A percentile compares a stretch with the other conserved stretches of the same genome.
Conservation (phyloP, 164 flowering plant species). For the Chloranthus sessilifolius region DNA sequence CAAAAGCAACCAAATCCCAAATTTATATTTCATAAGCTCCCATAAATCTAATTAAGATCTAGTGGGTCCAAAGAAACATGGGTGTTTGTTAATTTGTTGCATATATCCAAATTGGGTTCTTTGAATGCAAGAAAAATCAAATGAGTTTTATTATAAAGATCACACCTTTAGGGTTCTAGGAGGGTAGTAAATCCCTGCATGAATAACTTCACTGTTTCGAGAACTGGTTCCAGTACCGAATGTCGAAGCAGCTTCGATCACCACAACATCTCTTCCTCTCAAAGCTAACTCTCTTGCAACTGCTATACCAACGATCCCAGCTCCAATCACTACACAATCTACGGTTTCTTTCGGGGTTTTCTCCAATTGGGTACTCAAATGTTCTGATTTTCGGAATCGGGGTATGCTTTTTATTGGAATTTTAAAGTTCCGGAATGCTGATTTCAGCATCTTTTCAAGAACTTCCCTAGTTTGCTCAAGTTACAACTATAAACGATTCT, state of each 20-base stretch:
- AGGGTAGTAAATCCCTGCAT: constrained; percentile 87
- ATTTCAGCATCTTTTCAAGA: constrained; percentile 7
- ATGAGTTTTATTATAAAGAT: not conserved
- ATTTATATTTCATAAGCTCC: no score
- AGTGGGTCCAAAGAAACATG: not conserved
- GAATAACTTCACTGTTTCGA: constrained; percentile 86
- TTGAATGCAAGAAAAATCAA: no score
- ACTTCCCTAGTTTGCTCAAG: not conserved
- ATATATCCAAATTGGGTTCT: constrained; percentile 2
- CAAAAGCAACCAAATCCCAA: no score
- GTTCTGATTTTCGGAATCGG: not conserved
- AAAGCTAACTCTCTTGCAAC: constrained; percentile 61
- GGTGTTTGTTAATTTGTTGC: not conserved
- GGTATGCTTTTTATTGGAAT: constrained; percentile 1
- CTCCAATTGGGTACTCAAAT: constrained; percentile 2
- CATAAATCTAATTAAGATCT: no score
- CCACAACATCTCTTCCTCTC: constrained; percentile 72
- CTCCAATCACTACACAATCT: constrained; percentile 93
- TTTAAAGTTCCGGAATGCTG: not conserved
- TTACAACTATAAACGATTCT: no score
- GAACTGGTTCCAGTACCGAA: constrained; percentile 84
- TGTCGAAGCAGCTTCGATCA: constrained; percentile 70
- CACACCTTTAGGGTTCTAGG: constrained; percentile 63
- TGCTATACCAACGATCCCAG: constrained; percentile 81
- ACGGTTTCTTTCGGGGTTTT: constrained; percentile 45